Evolutionary conservation across 768 basidiomycete species (phyloP).

Genomic region (Solioccasus polychromus): DNA sequence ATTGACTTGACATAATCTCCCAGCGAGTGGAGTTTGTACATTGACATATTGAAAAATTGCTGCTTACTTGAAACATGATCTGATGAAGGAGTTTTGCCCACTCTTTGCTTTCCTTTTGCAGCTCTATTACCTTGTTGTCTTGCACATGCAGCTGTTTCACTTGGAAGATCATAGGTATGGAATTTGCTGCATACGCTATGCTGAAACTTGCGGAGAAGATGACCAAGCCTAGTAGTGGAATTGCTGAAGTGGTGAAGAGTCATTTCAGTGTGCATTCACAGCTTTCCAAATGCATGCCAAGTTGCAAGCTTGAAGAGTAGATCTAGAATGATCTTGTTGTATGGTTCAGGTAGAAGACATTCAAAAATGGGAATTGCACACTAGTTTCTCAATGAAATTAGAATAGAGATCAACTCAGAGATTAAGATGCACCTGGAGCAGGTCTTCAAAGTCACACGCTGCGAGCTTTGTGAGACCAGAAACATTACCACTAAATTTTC

Average conservation of each 20-base stretch:
- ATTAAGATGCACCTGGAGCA: not conserved
- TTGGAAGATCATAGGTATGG: not conserved
- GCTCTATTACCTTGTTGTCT: not conserved
- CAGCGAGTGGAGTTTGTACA: not conserved
- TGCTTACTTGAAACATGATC: not conserved
- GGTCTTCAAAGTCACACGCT: not conserved
- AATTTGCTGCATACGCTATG: not conserved
- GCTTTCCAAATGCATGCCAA: not conserved
- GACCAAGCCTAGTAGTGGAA: constrained; percentile 22
- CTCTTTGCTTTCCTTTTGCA: not conserved
- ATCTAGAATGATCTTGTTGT: constrained; percentile 3
- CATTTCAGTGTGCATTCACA: not conserved
- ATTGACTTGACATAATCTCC: not conserved
- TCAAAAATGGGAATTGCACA: not conserved
- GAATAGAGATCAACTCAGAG: too few species aligned
- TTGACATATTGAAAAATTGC: not conserved
- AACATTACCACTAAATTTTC: not conserved
- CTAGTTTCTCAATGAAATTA: too few species aligned
- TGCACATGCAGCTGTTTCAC: not conserved
- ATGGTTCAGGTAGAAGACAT: not conserved
- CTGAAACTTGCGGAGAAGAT: not conserved
- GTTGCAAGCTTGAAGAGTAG: not conserved
- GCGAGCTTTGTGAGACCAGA: not conserved
- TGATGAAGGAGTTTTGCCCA: not conserved
- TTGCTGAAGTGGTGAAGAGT: constrained; percentile 16